Conservation (phyloP, 2,329 filamentous ascomycete genomes). For the Exophiala sideris region DNA sequence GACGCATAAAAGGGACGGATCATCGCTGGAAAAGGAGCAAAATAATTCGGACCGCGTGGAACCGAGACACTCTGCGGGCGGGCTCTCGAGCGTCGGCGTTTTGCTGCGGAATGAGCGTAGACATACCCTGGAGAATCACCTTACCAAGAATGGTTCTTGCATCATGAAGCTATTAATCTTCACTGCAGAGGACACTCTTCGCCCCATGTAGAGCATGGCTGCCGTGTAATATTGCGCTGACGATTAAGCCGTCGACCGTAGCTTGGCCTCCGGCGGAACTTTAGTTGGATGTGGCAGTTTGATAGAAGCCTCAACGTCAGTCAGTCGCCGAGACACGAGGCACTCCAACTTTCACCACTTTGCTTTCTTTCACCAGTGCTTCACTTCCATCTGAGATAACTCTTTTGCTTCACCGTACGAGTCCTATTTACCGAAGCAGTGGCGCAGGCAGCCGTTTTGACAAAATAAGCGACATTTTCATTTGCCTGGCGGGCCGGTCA, state of each 20-base stretch:
- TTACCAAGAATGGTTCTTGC: not conserved
- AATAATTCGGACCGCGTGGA: not conserved
- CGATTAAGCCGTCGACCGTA: no score
- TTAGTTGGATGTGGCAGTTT: no score
- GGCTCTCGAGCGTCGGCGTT: constrained; percentile 2
- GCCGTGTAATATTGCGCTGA: no score
- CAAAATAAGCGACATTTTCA: no score
- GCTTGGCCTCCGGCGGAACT: no score
- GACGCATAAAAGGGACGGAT: constrained; percentile 58
- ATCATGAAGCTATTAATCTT: no score
- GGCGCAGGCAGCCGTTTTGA: no score
- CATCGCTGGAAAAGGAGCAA: not conserved
- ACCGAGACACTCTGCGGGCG: not conserved
- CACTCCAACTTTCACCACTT: no score
- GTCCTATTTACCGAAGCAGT: not conserved
- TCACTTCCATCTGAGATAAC: not conserved
- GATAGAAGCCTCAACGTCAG: not conserved
- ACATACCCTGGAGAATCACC: not conserved
- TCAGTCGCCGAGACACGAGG: not conserved
- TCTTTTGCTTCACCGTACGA: not conserved
- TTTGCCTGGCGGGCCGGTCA: no score
- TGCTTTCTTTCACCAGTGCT: no score
- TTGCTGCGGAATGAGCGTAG: not conserved
- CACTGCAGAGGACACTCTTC: no score
- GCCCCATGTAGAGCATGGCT: no score